Conservation (phyloP, 805 yeast genomes). For the Wickerhamiella lipophila region DNA sequence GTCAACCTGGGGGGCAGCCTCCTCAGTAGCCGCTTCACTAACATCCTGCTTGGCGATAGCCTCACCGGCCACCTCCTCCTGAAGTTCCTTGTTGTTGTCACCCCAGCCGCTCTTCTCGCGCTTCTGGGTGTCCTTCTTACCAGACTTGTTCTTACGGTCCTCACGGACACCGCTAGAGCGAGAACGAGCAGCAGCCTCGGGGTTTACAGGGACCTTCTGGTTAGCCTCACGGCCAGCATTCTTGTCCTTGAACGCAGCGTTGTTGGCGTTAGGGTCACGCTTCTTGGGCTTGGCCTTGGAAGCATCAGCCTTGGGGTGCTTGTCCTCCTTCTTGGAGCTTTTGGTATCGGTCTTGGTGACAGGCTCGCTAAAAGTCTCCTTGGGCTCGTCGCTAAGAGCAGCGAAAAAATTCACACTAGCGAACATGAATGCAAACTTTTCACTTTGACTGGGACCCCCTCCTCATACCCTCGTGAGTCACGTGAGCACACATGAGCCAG, state of each 20-base stretch:
- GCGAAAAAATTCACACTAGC: slow-evolving; percentile 21
- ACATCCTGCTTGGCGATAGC: slow-evolving; percentile 31
- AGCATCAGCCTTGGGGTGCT: slow-evolving; percentile 43
- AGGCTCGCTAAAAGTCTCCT: slow-evolving; percentile 33
- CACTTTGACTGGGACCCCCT: background rate
- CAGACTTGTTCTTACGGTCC: slow-evolving; percentile 82
- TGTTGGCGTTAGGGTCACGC: slow-evolving; percentile 57
- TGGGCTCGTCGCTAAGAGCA: slow-evolving; percentile 32
- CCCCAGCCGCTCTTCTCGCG: slow-evolving; percentile 83
- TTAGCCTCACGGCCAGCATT: slow-evolving; percentile 53
- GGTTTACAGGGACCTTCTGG: slow-evolving; percentile 37
- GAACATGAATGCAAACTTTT: slow-evolving; percentile 15
- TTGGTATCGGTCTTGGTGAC: slow-evolving; percentile 71
- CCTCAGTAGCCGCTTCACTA: slow-evolving; percentile 30
- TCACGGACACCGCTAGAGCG: slow-evolving; percentile 34
- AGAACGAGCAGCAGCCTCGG: slow-evolving; percentile 40
- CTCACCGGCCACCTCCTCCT: slow-evolving; percentile 43
- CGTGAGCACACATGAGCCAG: background rate
- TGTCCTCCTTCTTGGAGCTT: slow-evolving; percentile 54
- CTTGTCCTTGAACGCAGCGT: slow-evolving; percentile 70
- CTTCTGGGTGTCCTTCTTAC: slow-evolving; percentile 75
- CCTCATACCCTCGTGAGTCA: slow-evolving; percentile 1
- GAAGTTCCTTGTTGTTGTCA: slow-evolving; percentile 58
- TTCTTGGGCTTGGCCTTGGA: slow-evolving; percentile 46
- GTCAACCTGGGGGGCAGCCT: slow-evolving; percentile 36